A percentile compares a stretch with the other conserved stretches of the same genome.
Conservation (phyloP, 495 filamentous ascomycete genomes). For the Achaetomiella virescens region DNA sequence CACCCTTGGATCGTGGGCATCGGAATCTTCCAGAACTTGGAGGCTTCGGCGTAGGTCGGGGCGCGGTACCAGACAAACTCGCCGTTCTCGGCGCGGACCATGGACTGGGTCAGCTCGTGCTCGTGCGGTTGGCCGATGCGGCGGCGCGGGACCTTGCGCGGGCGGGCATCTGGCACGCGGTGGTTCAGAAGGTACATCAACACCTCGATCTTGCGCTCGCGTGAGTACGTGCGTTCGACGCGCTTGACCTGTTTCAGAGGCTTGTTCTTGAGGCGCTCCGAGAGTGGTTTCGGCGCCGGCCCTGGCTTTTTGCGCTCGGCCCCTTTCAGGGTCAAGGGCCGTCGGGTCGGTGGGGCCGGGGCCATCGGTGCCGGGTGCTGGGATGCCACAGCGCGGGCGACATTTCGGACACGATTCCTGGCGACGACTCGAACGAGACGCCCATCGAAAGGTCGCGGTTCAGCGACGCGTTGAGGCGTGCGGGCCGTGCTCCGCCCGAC, state of each 20-base stretch:
- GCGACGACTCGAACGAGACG: neutral
- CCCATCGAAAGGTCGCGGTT: too few relatives aligned
- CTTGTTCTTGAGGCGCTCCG: conserved; percentile 14
- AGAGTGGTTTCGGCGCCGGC: conserved; percentile 18
- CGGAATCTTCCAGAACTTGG: conserved; percentile 23
- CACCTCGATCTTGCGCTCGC: conserved; percentile 28
- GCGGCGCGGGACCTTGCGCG: conserved; percentile 10
- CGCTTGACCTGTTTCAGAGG: conserved; percentile 19
- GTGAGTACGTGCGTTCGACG: conserved; percentile 20
- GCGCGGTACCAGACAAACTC: conserved; percentile 19
- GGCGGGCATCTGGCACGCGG: conserved; percentile 14
- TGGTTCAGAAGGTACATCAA: conserved; percentile 25
- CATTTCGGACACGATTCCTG: neutral
- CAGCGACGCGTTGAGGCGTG: too few relatives aligned
- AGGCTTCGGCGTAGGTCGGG: conserved; percentile 25
- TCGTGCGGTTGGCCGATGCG: conserved; percentile 22
- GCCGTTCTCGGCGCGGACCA: conserved; percentile 8
- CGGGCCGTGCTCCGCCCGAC: too few relatives aligned
- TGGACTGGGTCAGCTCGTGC: neutral
- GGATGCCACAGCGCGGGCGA: too few relatives aligned
- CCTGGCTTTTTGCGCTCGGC: conserved; percentile 13
- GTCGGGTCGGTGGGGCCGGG: neutral
- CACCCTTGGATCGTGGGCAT: conserved; percentile 23
- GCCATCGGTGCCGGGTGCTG: neutral
- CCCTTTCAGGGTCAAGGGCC: conserved; percentile 14